Conservation (phyloP, 441 rosid species). For the Rhodomyrtus psidioides region DNA sequence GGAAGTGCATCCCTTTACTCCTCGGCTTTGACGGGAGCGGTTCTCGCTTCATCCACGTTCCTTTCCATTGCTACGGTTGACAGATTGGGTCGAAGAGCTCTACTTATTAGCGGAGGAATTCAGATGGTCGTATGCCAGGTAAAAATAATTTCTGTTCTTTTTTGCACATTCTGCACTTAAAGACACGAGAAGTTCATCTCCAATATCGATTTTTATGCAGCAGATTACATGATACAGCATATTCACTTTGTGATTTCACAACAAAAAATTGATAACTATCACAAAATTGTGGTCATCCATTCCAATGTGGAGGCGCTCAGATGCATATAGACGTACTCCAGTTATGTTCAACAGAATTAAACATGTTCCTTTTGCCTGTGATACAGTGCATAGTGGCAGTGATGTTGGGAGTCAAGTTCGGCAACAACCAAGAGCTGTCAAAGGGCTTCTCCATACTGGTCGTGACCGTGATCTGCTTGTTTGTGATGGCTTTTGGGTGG, state of each 20-base stretch:
- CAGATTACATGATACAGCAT: not conserved
- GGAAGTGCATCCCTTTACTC: conserved; percentile 72
- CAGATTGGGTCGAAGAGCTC: conserved; percentile 54
- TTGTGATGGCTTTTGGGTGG: conserved; percentile 84
- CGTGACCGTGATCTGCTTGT: conserved; percentile 63
- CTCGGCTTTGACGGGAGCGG: conserved; percentile 86
- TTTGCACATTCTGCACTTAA: not conserved
- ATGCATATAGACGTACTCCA: not conserved
- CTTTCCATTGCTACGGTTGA: conserved; percentile 72
- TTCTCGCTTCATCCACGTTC: conserved; percentile 61
- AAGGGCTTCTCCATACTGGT: conserved; percentile 53
- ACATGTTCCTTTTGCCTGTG: not conserved
- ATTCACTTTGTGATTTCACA: not conserved
- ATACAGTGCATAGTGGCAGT: conserved; percentile 55
- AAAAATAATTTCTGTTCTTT: not conserved
- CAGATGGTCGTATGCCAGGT: conserved; percentile 82
- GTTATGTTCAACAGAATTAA: not conserved
- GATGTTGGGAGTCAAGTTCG: conserved; percentile 63
- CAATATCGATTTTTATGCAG: not conserved
- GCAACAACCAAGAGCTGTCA: conserved; percentile 46
- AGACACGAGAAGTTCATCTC: not conserved
- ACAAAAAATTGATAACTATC: not conserved
- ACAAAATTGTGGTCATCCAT: not conserved
- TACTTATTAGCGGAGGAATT: conserved; percentile 80
- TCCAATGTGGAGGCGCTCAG: not conserved